Base-by-base conservation (phyloP, 2,329 filamentous ascomycete species). In the Emydomyces testavorans region DNA sequence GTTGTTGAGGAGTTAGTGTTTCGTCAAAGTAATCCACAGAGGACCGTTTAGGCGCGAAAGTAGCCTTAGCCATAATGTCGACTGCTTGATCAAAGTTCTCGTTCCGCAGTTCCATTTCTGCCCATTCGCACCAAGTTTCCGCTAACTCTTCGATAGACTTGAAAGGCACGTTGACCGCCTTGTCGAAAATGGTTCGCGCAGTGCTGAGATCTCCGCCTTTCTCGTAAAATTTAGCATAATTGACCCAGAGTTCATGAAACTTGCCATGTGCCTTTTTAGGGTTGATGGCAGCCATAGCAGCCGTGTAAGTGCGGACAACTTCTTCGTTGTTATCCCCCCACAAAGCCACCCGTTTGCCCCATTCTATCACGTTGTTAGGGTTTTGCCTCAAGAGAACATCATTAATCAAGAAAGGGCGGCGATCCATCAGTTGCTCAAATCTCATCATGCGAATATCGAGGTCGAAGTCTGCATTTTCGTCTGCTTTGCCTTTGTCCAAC, bases 11-110 rank as follows among this genome's bases (percentile, higher is more conserved):
- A 1, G 87, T 88, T 5, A 98, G 71, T 0, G 79, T 87, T 63
- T 98, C 93, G 63, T 98, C 92, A 60, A 96, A 98, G 63, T 96
- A 98, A 69, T 98, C 92, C n/a, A 98, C 88, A 1, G 81, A 93
- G n/a, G 90, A 95, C 55, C 87, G 75, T 66, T 96, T 96, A 0
- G 92, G 89, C n/a, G 92, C 86, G 64, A 94, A 89, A 4, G 92
- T 90, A 15, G 92, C 92, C 65, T 94, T 96, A 34, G 86, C 85
- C 89, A 98, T 95, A 62, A 98, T 90, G 52, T 83, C 83, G 53
- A 95, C 83, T 2, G 93, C 92, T 59, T 85, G 83, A 62, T 96
- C 89, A 55, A 96, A 95, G 61, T 96, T 93, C 60, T 96, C 89
- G 59, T 88, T 88, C 41, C 92, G 83, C 41, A 98, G 74, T 65